Percentiles rank a stretch among this genome's conserved stretches.
phyloP scores from a whole-genome alignment of 2,329 filamentous ascomycete species.

The Podosphaera xanthii region DNA sequence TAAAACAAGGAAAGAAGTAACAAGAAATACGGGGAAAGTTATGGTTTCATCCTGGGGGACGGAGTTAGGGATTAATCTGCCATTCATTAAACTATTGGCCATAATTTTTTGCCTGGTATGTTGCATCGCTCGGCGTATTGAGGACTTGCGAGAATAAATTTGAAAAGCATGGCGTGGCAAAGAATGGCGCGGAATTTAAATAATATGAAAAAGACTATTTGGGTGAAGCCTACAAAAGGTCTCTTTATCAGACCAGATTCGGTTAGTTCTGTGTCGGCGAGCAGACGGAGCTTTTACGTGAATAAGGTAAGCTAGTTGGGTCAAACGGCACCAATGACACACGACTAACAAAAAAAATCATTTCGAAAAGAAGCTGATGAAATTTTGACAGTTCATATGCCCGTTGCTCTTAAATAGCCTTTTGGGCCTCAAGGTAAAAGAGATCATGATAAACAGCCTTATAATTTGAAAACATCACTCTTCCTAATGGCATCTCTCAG shows the following conservation, averaged over 20 bases:
- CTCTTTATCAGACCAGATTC: background rate
- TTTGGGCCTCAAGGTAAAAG: background rate
- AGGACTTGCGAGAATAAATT: background rate
- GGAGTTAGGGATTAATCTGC: too few relatives aligned
- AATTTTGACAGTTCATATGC: background rate
- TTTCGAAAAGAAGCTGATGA: background rate
- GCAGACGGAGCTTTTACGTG: background rate
- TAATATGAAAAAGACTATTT: background rate
- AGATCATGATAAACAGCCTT: background rate
- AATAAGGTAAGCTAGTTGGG: background rate
- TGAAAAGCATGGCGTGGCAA: background rate
- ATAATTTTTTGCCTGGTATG: too few relatives aligned
- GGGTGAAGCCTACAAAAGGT: background rate
- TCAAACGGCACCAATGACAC: background rate
- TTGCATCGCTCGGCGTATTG: background rate
- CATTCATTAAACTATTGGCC: too few relatives aligned
- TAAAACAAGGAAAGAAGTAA: background rate
- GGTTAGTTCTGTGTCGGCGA: background rate
- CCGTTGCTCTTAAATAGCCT: too few relatives aligned
- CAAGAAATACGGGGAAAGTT: too few relatives aligned
- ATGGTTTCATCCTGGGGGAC: too few relatives aligned
- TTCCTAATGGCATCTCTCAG: slow-evolving; percentile 24
- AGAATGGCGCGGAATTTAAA: background rate
- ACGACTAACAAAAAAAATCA: background rate
- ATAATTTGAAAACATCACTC: background rate